These are phyloP conservation scores for Paxillus ammoniavirescens DNA, from an alignment of 768 basidiomycete genomes.

Conservation along the genomic window DNA sequence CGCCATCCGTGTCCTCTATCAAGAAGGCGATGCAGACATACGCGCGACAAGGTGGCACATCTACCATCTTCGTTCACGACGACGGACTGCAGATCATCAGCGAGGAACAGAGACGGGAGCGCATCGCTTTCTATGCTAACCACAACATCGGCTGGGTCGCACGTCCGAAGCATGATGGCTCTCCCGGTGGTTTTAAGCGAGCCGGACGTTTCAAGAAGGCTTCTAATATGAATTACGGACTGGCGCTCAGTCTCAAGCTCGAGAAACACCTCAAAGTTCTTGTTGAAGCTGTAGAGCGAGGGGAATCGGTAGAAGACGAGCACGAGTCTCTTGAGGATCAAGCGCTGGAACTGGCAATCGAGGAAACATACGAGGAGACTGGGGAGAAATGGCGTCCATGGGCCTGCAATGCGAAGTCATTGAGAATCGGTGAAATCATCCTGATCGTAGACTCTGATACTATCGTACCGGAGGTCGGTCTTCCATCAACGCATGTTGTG, in stretches of 20 bases:
- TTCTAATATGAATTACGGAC: conserved; percentile 86
- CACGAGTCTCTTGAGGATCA: conserved; percentile 54
- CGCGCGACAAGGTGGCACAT: conserved; percentile 63
- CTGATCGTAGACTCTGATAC: conserved; percentile 90
- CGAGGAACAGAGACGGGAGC: conserved; percentile 44
- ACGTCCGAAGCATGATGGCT: conserved; percentile 45
- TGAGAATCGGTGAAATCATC: conserved; percentile 78
- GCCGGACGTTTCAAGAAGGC: conserved; percentile 92
- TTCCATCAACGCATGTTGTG: background rate
- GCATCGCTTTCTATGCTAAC: conserved; percentile 52
- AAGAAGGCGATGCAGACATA: conserved; percentile 65
- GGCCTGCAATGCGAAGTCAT: conserved; percentile 70
- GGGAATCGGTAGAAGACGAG: conserved; percentile 43
- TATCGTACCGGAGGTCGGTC: conserved; percentile 65
- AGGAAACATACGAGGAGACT: conserved; percentile 65
- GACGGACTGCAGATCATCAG: conserved; percentile 56
- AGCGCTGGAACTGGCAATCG: conserved; percentile 69
- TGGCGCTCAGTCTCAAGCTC: conserved; percentile 39
- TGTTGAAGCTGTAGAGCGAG: conserved; percentile 37
- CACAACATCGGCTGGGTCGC: conserved; percentile 62
- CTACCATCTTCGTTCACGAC: conserved; percentile 58
- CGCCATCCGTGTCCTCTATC: conserved; percentile 71
- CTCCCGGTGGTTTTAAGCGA: conserved; percentile 30
- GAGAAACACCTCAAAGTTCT: conserved; percentile 43
- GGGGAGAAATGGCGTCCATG: conserved; percentile 65